These are phyloP conservation scores for Kodamaea lidongshanica DNA, from an alignment of 805 yeast genomes.

Conservation along the genomic window DNA sequence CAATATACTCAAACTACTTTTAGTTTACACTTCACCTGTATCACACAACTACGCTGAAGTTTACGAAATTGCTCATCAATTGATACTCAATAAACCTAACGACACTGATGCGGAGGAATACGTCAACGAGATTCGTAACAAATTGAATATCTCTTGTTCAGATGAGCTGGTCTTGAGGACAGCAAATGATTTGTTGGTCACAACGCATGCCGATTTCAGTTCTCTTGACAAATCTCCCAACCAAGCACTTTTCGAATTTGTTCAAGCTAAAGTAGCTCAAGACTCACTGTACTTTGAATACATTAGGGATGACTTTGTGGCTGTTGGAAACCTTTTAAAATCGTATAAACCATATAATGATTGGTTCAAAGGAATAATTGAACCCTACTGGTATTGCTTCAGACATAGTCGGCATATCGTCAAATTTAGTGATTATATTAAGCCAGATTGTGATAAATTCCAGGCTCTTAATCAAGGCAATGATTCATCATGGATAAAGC, in stretches of 20 bases:
- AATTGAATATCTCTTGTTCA: not conserved
- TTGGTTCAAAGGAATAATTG: constrained; percentile 15
- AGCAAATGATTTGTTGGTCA: constrained; percentile 2
- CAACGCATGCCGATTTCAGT: constrained; percentile 2
- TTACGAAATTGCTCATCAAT: constrained; percentile 5
- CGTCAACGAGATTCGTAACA: constrained; percentile 4
- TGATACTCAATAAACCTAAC: constrained; percentile 3
- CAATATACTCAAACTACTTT: constrained; percentile 3
- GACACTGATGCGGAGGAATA: constrained; percentile 5
- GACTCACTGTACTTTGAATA: constrained; percentile 11
- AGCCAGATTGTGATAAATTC: constrained; percentile 4
- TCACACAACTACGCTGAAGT: constrained; percentile 5
- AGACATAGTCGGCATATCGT: constrained; percentile 8
- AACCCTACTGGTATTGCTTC: constrained; percentile 15
- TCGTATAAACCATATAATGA: constrained; percentile 8
- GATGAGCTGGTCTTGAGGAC: constrained; percentile 4
- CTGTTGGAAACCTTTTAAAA: constrained; percentile 5
- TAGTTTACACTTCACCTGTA: constrained; percentile 6
- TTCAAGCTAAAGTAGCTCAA: constrained; percentile 12
- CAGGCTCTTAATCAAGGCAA: constrained; percentile 1
- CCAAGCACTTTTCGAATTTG: constrained; percentile 8
- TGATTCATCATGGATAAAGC: constrained; percentile 4
- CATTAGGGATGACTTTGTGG: constrained; percentile 2
- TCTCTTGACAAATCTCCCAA: constrained; percentile 1
- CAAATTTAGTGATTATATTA: constrained; percentile 1